Conservation (phyloP, 257 asterid species). For the Craterostigma plantagineum region DNA sequence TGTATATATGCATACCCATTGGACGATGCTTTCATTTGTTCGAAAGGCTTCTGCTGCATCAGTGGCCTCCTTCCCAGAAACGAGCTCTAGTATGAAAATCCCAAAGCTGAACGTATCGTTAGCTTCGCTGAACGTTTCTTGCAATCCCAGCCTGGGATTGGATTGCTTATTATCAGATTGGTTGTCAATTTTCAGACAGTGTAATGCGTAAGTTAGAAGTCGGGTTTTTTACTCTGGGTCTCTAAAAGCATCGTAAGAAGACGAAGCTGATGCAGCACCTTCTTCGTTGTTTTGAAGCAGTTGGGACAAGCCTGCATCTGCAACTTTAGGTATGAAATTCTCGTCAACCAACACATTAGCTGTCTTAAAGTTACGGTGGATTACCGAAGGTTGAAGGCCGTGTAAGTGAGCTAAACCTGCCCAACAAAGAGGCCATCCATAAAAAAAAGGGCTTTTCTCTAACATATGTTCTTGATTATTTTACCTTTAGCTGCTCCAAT, state of each 20-base stretch:
- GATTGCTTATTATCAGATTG: no score
- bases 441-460: neutral
- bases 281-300: slow-evolving; percentile 20
- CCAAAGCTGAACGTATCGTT: slow-evolving; percentile 69
- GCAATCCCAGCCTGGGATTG: slow-evolving; percentile 18
- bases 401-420: slow-evolving; percentile 63
- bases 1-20: no score
- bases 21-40: slow-evolving; percentile 5
- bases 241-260: slow-evolving; percentile 20
- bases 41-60: slow-evolving; percentile 19
- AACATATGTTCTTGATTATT: neutral
- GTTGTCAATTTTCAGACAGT: no score
- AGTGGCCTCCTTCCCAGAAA: slow-evolving; percentile 39
- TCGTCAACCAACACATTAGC: slow-evolving; percentile 69
- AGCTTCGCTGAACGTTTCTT: slow-evolving; percentile 12
- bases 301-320: slow-evolving; percentile 41
- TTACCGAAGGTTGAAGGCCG: slow-evolving; percentile 26
- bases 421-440: neutral
- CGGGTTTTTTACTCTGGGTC: slow-evolving; percentile 70
- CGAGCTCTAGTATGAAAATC: slow-evolving; percentile 47
- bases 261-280: slow-evolving; percentile 11
- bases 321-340: slow-evolving; percentile 55
- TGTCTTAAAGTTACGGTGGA: slow-evolving; percentile 53
- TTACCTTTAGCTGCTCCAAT: slow-evolving; percentile 69
- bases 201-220: neutral